These are phyloP conservation scores for Kappamyces sp. DNA, from an alignment of 192 early-diverging fungal genomes.

Conservation along the genomic window DNA sequence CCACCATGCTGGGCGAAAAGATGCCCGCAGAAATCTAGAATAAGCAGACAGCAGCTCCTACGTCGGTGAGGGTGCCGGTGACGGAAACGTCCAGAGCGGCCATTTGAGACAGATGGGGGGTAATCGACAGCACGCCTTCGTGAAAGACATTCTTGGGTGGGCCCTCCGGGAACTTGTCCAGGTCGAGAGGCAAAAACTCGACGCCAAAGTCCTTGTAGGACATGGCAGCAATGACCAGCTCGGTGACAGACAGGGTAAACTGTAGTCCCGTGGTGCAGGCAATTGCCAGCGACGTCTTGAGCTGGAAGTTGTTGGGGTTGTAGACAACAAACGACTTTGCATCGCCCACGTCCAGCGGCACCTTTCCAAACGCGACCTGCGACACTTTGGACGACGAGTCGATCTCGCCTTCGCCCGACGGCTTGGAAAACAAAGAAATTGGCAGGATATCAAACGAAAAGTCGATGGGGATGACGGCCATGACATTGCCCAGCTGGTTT, in stretches of 20 bases:
- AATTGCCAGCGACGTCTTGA: neutral
- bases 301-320: conserved; percentile 38
- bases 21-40: conserved; percentile 3
- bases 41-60: conserved; percentile 10
- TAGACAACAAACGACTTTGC: conserved; percentile 25
- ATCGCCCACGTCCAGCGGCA: conserved; percentile 29
- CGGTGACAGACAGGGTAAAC: conserved; percentile 15
- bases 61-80: conserved; percentile 36
- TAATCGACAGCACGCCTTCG: conserved; percentile 21
- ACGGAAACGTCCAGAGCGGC: conserved; percentile 16
- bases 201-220: conserved; percentile 26
- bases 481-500: neutral
- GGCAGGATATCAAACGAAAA: conserved; percentile 2
- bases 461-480: neutral
- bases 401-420: neutral
- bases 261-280: conserved; percentile 1
- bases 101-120: conserved; percentile 18
- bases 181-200: conserved; percentile 20
- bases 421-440: neutral
- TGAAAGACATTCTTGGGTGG: conserved; percentile 25
- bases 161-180: conserved; percentile 17
- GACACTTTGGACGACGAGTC: neutral
- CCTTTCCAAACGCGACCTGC: conserved; percentile 39
- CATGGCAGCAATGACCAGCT: conserved; percentile 20
- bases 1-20: conserved; percentile 13